Base-by-base conservation (phyloP, 768 basidiomycete genomes). In the Postia placenta region DNA sequence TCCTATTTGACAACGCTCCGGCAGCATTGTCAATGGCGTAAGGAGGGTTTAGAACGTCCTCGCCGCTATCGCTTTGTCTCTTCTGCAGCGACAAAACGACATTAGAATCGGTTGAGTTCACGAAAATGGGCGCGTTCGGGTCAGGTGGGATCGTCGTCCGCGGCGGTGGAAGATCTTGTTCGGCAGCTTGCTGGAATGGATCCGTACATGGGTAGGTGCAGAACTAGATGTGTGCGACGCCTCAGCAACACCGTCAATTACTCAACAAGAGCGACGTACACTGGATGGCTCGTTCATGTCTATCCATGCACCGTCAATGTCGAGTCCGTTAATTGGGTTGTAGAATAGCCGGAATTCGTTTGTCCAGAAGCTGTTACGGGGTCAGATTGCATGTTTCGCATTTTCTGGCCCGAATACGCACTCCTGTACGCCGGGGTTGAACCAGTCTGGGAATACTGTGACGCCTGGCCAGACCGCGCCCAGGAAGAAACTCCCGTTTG, bases 211-310 rank as follows among this genome's bases (percentile, higher is more conserved):
- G 83, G 20, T 74, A 67, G 37, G 69, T 66, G 65, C 83, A 86
- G 67, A 85, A 85, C 80, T 83, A 49, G 7, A 36, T 23, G n/a
- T 19, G 42, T 14, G 17, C 17, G n/a, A 11, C 12, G 42, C 42
- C 11, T 24, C 46, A 40, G 17, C 36, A 17, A 14, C 20, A 40
- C 2, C 17, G n/a, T n/a, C n/a, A n/a, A n/a, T 44, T 3, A 30
- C 17, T 7, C 9, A 28, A 44, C 19, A 12, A 4, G n/a, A 12
- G 14, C 5, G 22, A 60, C 76, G 22, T 54, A 85, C 83, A 51
- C 74, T 85, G 2, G 81, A 63, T 5, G 85, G 84, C 51, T 86
- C 84, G 59, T 87, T 85, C 83, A 83, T 84, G 54, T 84, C 82
- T 22, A 85, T 84, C 86, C 85, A 87, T 15, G 75, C 75, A 9